A percentile compares a stretch with the other conserved stretches of the same genome.
Conservation (phyloP, 345 rosid species). For the Cochlearia excelsa region DNA sequence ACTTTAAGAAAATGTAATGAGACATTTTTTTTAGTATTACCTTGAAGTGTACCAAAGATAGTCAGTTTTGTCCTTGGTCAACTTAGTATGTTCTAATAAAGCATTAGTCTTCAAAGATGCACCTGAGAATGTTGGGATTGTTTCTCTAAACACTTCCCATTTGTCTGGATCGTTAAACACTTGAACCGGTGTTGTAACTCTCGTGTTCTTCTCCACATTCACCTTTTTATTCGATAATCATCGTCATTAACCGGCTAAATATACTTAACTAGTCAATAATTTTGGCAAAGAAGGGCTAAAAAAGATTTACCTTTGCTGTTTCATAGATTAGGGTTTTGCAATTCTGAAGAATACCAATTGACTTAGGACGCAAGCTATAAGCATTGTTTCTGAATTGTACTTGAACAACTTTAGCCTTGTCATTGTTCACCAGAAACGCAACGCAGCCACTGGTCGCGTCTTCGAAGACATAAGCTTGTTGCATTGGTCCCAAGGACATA, state of each 20-base stretch:
- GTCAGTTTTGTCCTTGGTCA: slow-evolving; percentile 73
- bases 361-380: slow-evolving; percentile 54
- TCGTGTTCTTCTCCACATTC: slow-evolving; percentile 39
- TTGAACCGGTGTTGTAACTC: slow-evolving; percentile 39
- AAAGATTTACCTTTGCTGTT: slow-evolving; percentile 63
- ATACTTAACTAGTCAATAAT: neutral
- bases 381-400: slow-evolving; percentile 47
- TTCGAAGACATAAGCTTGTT: slow-evolving; percentile 76
- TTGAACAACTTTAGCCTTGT: slow-evolving; percentile 28
- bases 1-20: neutral
- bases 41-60: slow-evolving; percentile 86
- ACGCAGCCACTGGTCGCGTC: slow-evolving; percentile 56
- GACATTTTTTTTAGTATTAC: slow-evolving; percentile 32
- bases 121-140: slow-evolving; percentile 48
- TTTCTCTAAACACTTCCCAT: slow-evolving; percentile 65
- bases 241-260: neutral
- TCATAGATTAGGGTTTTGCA: slow-evolving; percentile 58
- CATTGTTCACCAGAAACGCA: slow-evolving; percentile 75
- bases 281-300: neutral
- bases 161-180: slow-evolving; percentile 25
- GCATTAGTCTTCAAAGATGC: slow-evolving; percentile 43
- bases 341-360: slow-evolving; percentile 65
- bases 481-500: slow-evolving; percentile 60
- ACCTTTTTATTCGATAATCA: slow-evolving; percentile 39
- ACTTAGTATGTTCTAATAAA: slow-evolving; percentile 65